phyloP scores from a whole-genome alignment of 495 filamentous ascomycete species.

The Podospora pseudoanserina region DNA sequence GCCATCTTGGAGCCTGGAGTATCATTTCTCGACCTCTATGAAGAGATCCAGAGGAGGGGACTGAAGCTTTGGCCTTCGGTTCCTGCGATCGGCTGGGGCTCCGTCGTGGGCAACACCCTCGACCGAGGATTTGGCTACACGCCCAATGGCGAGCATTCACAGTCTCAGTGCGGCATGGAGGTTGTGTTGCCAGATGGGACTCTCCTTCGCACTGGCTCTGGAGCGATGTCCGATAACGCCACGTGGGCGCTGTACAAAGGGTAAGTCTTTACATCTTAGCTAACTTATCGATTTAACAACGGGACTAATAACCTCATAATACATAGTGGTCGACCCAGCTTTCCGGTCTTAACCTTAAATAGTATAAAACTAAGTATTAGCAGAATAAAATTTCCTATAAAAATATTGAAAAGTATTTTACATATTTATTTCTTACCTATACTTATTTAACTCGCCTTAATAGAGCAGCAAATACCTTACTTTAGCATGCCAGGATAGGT shows the following conservation, averaged over 20 bases:
- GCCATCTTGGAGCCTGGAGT: slow-evolving; percentile 58
- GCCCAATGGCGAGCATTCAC: slow-evolving; percentile 45
- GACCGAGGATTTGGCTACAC: slow-evolving; percentile 51
- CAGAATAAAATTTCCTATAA: too few relatives aligned
- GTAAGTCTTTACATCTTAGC: background rate
- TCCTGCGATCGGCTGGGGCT: slow-evolving; percentile 55
- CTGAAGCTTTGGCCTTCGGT: slow-evolving; percentile 48
- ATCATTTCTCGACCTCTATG: slow-evolving; percentile 49
- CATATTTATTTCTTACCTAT: too few relatives aligned
- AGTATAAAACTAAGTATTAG: too few relatives aligned
- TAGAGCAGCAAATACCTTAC: too few relatives aligned
- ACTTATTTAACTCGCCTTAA: too few relatives aligned
- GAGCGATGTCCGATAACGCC: slow-evolving; percentile 45
- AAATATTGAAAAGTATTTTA: too few relatives aligned
- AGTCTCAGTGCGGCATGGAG: slow-evolving; percentile 54
- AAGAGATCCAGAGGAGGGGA: slow-evolving; percentile 43
- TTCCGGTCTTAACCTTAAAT: too few relatives aligned
- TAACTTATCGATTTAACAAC: too few relatives aligned
- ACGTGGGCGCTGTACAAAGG: slow-evolving; percentile 51
- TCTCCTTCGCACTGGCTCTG: slow-evolving; percentile 56
- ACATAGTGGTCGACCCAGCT: too few relatives aligned
- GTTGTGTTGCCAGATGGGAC: slow-evolving; percentile 53
- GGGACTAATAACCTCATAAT: too few relatives aligned
- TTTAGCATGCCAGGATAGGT: too few relatives aligned
- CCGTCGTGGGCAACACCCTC: slow-evolving; percentile 52